phyloP scores from a whole-genome alignment of 1,139 yeast genomes.

The Chernovozyma aurita region DNA sequence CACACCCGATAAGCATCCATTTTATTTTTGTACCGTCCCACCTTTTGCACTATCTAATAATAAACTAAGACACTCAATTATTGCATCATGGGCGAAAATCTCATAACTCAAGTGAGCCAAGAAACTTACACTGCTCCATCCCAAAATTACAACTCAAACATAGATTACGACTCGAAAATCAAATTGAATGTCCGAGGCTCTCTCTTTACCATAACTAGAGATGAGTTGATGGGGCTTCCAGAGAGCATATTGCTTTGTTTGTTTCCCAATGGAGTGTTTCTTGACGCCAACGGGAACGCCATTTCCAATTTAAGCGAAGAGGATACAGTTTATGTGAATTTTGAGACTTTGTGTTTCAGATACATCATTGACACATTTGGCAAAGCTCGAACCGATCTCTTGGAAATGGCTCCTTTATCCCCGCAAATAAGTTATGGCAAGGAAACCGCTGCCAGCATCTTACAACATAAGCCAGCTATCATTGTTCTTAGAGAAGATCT shows the following conservation, averaged over 20 bases:
- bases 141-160: constrained; percentile 15
- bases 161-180: constrained; percentile 61
- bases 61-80: too few species aligned
- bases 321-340: constrained; percentile 75
- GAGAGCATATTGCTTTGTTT: constrained; percentile 83
- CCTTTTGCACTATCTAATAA: too few species aligned
- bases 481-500: constrained; percentile 91
- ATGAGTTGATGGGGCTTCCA: constrained; percentile 85
- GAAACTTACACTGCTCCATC: constrained; percentile 21
- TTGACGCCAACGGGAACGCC: constrained; percentile 71
- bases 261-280: constrained; percentile 86
- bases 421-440: constrained; percentile 19
- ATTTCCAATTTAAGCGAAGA: constrained; percentile 72
- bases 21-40: too few species aligned
- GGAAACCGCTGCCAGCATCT: constrained; percentile 38
- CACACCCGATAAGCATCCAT: too few species aligned
- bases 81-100: constrained; percentile 35
- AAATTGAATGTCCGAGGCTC: constrained; percentile 63
- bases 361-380: constrained; percentile 70
- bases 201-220: constrained; percentile 69
- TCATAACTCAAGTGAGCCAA: constrained; percentile 65
- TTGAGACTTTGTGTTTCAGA: constrained; percentile 80
- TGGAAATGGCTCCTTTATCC: constrained; percentile 21
- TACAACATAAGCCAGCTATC: constrained; percentile 82
- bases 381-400: constrained; percentile 39